Evolutionary conservation across 2,329 filamentous ascomycete species (phyloP).

Genomic region (Fonsecaea nubica): DNA sequence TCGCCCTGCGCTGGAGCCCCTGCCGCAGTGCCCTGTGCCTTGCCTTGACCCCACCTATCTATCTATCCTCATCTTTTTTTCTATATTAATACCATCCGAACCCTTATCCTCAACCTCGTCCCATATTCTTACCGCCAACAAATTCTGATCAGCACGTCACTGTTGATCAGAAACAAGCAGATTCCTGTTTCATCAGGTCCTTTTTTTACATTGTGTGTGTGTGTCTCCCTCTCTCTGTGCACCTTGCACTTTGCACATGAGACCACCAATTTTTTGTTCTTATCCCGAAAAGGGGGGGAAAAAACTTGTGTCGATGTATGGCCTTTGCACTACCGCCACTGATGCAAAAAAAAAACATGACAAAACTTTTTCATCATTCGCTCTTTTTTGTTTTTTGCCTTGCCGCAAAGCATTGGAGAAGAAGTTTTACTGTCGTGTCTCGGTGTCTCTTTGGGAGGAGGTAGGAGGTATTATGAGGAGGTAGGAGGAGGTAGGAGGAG

Average conservation of each 20-base stretch:
- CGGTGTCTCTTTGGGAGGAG: neutral
- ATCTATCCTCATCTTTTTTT: slow-evolving; percentile 17
- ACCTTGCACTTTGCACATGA: neutral
- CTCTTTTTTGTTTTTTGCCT: neutral
- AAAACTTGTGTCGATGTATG: neutral
- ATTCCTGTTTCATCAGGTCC: slow-evolving; percentile 38
- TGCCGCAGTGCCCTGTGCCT: neutral
- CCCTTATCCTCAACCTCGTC: neutral
- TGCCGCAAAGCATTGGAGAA: slow-evolving; percentile 6
- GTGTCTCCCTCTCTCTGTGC: slow-evolving; percentile 17
- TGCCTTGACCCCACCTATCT: neutral
- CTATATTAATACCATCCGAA: no score
- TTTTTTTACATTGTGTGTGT: neutral
- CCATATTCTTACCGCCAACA: neutral
- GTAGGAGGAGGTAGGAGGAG: neutral
- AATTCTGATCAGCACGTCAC: slow-evolving; percentile 42
- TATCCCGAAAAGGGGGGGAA: no score
- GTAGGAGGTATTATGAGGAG: neutral
- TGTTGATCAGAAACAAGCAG: slow-evolving; percentile 42
- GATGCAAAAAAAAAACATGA: neutral
- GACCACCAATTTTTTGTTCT: slow-evolving; percentile 7
- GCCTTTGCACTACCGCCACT: neutral
- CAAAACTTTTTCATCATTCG: slow-evolving; percentile 2
- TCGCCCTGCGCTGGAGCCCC: neutral
- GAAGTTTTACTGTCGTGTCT: neutral